phyloP scores from a whole-genome alignment of 2,329 filamentous ascomycete genomes.

The Diaporthe destruens region DNA sequence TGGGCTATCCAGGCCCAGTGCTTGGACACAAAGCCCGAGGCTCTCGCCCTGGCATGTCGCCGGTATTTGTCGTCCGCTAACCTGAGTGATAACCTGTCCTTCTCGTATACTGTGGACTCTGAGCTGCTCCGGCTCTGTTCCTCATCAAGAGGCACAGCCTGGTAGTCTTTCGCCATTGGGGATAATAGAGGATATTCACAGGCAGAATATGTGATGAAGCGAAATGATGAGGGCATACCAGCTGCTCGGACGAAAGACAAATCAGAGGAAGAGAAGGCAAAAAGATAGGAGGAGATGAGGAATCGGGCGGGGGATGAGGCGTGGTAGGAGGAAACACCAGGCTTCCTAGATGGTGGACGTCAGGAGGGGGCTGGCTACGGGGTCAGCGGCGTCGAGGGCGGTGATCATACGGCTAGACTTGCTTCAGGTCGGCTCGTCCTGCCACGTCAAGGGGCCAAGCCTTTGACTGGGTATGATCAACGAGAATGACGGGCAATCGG shows the following conservation, averaged over 20 bases:
- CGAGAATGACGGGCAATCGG: conserved; percentile 29
- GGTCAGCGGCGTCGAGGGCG: conserved; percentile 11
- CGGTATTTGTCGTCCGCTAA: conserved; percentile 34
- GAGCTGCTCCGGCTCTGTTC: conserved; percentile 48
- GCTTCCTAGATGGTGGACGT: neutral
- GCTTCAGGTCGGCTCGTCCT: conserved; percentile 16
- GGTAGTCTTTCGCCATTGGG: conserved; percentile 53
- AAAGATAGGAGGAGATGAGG: neutral
- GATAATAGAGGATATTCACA: conserved; percentile 36
- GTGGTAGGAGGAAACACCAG: conserved; percentile 1
- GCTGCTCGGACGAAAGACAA: conserved; percentile 40
- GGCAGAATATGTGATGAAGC: conserved; percentile 32
- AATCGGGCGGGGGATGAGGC: no score
- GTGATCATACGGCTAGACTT: conserved; percentile 14
- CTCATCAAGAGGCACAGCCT: conserved; percentile 53
- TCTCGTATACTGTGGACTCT: conserved; percentile 43
- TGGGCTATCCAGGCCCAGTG: conserved; percentile 58
- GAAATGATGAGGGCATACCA: conserved; percentile 36
- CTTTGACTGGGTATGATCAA: conserved; percentile 33
- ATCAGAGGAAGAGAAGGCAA: neutral
- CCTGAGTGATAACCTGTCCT: conserved; percentile 38
- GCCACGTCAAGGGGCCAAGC: conserved; percentile 22
- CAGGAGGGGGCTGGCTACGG: neutral
- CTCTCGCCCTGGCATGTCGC: conserved; percentile 33
- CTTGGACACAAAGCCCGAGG: conserved; percentile 37